Evolutionary conservation across 2,329 filamentous ascomycete species (phyloP).

Genomic region (Rhynchosporium graminicola): DNA sequence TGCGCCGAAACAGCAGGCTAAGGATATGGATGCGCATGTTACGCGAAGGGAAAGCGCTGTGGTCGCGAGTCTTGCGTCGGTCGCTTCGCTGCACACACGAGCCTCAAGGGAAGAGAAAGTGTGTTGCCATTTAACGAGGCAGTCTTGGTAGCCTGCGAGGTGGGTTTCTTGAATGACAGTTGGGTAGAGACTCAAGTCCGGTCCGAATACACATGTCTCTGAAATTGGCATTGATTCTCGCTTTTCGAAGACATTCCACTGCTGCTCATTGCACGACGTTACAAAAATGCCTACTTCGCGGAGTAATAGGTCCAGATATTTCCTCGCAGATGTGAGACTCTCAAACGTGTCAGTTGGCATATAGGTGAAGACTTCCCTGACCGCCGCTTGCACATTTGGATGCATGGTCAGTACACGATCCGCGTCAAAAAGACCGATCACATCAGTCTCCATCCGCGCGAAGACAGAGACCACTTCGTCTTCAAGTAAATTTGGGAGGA

Average conservation of each 20-base stretch:
- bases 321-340: background rate
- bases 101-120: background rate
- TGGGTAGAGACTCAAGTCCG: background rate
- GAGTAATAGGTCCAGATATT: conserved; percentile 1
- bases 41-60: background rate
- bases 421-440: background rate
- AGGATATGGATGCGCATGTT: background rate
- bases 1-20: background rate
- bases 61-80: background rate
- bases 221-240: background rate
- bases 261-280: background rate
- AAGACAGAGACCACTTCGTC: conserved; percentile 1
- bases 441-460: background rate
- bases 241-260: background rate
- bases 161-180: background rate
- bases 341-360: background rate
- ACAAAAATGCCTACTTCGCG: background rate
- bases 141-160: background rate
- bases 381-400: background rate
- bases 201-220: background rate
- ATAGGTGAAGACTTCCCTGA: background rate
- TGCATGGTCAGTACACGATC: background rate
- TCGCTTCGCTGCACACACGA: background rate
- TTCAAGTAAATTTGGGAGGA: background rate
- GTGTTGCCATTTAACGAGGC: background rate